Evolutionary conservation across 305 asterid genomes (phyloP).

Genomic region (Coffea humblotiana): DNA sequence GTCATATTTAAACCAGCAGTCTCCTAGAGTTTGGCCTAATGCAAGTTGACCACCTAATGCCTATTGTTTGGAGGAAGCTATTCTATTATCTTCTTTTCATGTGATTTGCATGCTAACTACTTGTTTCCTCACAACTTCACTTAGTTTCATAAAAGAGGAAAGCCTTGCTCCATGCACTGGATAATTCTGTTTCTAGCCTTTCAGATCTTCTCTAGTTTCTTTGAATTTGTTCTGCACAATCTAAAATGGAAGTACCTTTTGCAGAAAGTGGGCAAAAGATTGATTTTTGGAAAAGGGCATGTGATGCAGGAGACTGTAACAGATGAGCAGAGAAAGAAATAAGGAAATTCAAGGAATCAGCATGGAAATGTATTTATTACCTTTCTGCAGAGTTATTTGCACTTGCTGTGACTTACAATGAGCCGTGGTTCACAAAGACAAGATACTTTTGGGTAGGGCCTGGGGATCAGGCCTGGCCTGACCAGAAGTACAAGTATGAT

Average conservation of each 20-base stretch:
- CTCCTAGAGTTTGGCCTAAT: not conserved
- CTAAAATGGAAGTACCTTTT: constrained; percentile 32
- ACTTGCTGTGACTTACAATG: constrained; percentile 71
- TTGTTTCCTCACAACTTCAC: not conserved
- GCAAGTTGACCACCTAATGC: not conserved
- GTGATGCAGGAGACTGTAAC: constrained; percentile 45
- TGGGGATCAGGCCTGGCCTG: constrained; percentile 84
- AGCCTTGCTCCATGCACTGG: not conserved
- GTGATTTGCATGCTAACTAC: not conserved
- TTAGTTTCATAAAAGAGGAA: not conserved
- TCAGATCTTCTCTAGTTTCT: constrained; percentile 14
- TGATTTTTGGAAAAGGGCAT: constrained; percentile 71
- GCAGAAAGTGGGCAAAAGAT: constrained; percentile 68
- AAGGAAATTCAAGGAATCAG: constrained; percentile 89
- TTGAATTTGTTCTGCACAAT: constrained; percentile 16
- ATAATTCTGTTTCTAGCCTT: not conserved
- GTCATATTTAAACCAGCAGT: not conserved
- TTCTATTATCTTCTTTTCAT: not conserved
- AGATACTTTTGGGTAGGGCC: constrained; percentile 90
- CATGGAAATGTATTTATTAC: constrained; percentile 90
- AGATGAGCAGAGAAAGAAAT: constrained; percentile 61
- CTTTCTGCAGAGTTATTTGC: constrained; percentile 90
- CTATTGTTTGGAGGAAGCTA: not conserved
- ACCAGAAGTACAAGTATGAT: constrained; percentile 74
- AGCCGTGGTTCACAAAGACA: constrained; percentile 85